Percentiles rank a stretch among this genome's conserved stretches.
These are phyloP conservation scores for Fusarium humuli DNA, from an alignment of 2,329 filamentous ascomycete species.

Conservation along the genomic window DNA sequence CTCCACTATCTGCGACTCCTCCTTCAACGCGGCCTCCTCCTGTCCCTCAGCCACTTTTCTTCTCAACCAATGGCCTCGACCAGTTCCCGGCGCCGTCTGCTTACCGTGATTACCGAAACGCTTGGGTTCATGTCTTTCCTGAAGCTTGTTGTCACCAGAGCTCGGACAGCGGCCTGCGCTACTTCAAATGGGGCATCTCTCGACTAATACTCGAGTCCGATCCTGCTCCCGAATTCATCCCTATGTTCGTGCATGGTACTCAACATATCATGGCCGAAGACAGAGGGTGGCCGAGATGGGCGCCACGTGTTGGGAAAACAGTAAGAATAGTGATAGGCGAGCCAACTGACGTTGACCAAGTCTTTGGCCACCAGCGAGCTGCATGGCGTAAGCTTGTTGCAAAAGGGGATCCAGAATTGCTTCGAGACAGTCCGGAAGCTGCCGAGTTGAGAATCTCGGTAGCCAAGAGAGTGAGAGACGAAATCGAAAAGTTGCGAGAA, in stretches of 20 bases:
- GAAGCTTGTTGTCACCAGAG: constrained; percentile 96
- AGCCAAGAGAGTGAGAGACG: constrained; percentile 79
- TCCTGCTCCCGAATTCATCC: constrained; percentile 87
- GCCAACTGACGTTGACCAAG: constrained; percentile 75
- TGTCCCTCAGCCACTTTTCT: constrained; percentile 55
- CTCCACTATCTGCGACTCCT: constrained; percentile 4
- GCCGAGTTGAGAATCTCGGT: constrained; percentile 79
- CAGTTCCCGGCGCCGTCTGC: constrained; percentile 77
- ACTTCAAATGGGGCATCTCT: constrained; percentile 98
- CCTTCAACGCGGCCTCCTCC: constrained; percentile 24
- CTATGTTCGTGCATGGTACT: constrained; percentile 94
- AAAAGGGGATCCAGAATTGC: constrained; percentile 60
- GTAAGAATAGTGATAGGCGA: constrained; percentile 84
- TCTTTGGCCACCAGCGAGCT: constrained; percentile 81
- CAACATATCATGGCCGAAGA: constrained; percentile 90
- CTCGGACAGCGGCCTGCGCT: constrained; percentile 81
- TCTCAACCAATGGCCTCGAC: constrained; percentile 75
- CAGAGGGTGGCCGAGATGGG: constrained; percentile 80
- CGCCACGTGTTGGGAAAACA: constrained; percentile 79
- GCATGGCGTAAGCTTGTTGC: constrained; percentile 77
- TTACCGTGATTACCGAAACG: constrained; percentile 75
- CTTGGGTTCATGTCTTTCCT: constrained; percentile 96
- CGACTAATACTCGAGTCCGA: constrained; percentile 90
- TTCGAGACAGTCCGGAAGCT: constrained; percentile 69
- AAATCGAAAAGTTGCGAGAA: constrained; percentile 82